Base-by-base conservation (phyloP, 2,329 filamentous ascomycete genomes). In the Arthroderma sp. region DNA sequence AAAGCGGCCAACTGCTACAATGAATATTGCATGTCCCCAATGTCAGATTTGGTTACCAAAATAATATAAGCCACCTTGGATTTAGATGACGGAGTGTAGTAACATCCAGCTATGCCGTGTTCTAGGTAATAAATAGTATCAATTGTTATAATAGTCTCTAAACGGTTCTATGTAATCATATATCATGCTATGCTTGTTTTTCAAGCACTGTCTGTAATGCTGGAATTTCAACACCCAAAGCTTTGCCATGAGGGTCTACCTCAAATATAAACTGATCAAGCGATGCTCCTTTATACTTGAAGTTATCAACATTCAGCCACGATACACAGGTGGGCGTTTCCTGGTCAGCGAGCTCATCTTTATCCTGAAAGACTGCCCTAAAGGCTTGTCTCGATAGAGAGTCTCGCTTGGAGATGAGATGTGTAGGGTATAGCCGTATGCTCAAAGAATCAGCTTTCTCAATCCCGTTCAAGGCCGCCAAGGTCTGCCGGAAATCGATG, bases 311-410 rank as follows among this genome's bases (percentile, higher is more conserved):
- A 25, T 63, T 53, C 54, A 64, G 35, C 65, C 65, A 68, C 8
- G 66, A 65, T 7, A 68, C 63, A 56, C 66, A 68, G 47, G 63
- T 66, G 19, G 64, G 60, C 11, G 64, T 65, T 5, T 56, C 62
- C 43, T 53, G 56, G 57, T 68, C 64, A 3, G 63, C 64, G 17
- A 64, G 52, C 39, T 64, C 65, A 21, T 63, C 62, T 44, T 58
- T 58, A 53, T 66, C 61, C 53, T 64, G 62, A 17, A 66, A 59
- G 13, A 66, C 59, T 11, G 62, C 64, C 11, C 61, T 55, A 47
- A 66, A 66, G 11, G 59, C 59, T 44, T 21, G 56, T 38, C 44
- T 64, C 2, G 61, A 61, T 6, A 44, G 56, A 52, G 41, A 39
- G 2, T 35, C 49, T 19, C 23, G 41, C 43, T 55, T 39, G 17